Base-by-base conservation (phyloP, 2,329 filamentous ascomycete genomes). In the Fusarium sp. region DNA sequence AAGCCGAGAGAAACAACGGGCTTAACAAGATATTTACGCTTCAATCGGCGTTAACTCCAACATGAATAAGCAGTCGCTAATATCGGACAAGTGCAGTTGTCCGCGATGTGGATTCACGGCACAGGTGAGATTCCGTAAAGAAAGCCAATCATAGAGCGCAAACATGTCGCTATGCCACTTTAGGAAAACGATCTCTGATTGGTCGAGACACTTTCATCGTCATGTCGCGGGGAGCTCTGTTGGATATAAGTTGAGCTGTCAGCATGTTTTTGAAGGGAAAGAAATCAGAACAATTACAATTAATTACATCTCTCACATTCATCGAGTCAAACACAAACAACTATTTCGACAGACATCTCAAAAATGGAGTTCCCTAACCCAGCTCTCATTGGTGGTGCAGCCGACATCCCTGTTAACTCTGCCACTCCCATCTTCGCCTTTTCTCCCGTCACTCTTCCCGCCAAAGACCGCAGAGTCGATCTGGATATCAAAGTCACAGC, bases 401-500 rank as follows among this genome's bases (percentile, higher is more conserved):
- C 64, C 40, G 65, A 67, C 17, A 68, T 75, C 40, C 67, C 71
- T 6, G 64, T 64, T 35, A 62, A 39, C 40, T 45, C 63, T 13
- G 44, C 71, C 3, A 46, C 53, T 5, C 68, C 71, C 11, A 67
- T 75, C 33, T 1, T 74, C n/a, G 68, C 69, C 9, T 71, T 67
- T 20, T 74, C 65, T 11, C 71, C 74, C 4, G 65, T 75, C 17
- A 62, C 68, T 2, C 24, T 75, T 5, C 58, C 55, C 9, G 57
- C 41, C 3, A 22, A 61, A 7, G 49, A 49, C 8, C 71, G 74
- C 9, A 55, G 54, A 24, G 71, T 71, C 5, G 69, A 74, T 47
- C 56, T 75, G 3, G 63, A 74, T 7, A 35, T 75, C n/a, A 72
- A 73, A 2, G 58, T 74, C 17, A 70, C 74, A 0, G 69, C 56